Evolutionary conservation across 257 asterid genomes (phyloP).

Genomic region (Fraxinus pennsylvanica): DNA sequence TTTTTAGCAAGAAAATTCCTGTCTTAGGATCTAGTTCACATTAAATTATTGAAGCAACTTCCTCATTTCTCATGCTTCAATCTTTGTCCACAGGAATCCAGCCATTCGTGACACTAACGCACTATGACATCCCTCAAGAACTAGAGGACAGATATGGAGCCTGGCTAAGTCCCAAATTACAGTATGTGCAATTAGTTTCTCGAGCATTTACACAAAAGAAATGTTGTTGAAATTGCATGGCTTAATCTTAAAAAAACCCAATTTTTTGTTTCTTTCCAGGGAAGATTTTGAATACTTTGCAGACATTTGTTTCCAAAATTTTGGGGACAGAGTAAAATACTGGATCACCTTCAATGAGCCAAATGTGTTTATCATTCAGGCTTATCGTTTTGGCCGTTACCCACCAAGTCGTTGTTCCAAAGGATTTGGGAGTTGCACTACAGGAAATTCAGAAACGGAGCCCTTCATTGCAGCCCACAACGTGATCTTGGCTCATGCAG

Average conservation of each 20-base stretch:
- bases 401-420: conserved; percentile 61
- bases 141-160: conserved; percentile 68
- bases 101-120: conserved; percentile 60
- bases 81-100: conserved; percentile 40
- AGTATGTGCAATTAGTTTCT: conserved; percentile 30
- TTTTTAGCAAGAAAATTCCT: neutral
- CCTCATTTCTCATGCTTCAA: neutral
- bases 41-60: neutral
- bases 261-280: conserved; percentile 37
- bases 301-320: conserved; percentile 52
- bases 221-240: neutral
- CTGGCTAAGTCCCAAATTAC: conserved; percentile 56
- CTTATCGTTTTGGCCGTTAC: conserved; percentile 48
- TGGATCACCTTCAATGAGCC: conserved; percentile 80
- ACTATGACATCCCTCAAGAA: conserved; percentile 71
- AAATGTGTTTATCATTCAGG: conserved; percentile 45
- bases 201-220: neutral
- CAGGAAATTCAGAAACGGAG: conserved; percentile 41
- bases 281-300: conserved; percentile 60
- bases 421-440: conserved; percentile 48
- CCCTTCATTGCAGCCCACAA: neutral
- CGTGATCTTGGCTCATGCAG: conserved; percentile 53
- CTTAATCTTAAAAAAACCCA: neutral
- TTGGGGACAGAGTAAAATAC: conserved; percentile 63
- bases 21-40: too few relatives aligned